Evolutionary conservation across 2,329 filamentous ascomycete species (phyloP).

Genomic region (Fusarium sp.): DNA sequence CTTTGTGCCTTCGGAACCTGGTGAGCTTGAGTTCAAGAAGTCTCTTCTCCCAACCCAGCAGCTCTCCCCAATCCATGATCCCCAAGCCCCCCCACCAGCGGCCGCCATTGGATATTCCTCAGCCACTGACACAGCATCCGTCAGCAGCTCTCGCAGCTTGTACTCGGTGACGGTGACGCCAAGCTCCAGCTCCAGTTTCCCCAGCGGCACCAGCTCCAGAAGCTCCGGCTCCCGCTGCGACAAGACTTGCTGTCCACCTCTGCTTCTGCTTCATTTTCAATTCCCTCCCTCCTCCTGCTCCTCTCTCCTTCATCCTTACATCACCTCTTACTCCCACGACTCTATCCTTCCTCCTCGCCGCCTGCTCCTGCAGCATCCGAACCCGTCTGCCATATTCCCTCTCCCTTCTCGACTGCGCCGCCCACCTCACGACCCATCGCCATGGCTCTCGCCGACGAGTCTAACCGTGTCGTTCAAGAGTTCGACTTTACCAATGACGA

Average conservation of each 20-base stretch:
- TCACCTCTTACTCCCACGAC: slow-evolving; percentile 24
- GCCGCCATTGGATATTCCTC: slow-evolving; percentile 39
- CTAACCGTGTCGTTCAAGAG: slow-evolving; percentile 78
- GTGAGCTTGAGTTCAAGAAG: slow-evolving; percentile 94
- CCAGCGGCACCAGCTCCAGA: slow-evolving; percentile 36
- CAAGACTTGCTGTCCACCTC: slow-evolving; percentile 35
- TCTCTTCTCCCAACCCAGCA: neutral
- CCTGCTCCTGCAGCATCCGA: slow-evolving; percentile 49
- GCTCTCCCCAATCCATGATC: slow-evolving; percentile 25
- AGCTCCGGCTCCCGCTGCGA: slow-evolving; percentile 26
- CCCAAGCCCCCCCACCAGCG: slow-evolving; percentile 23
- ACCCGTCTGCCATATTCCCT: slow-evolving; percentile 62
- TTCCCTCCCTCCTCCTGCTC: slow-evolving; percentile 43
- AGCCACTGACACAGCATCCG: slow-evolving; percentile 45
- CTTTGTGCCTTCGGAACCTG: slow-evolving; percentile 91
- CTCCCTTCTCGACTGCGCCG: slow-evolving; percentile 61
- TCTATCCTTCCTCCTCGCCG: slow-evolving; percentile 39
- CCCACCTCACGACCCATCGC: slow-evolving; percentile 63
- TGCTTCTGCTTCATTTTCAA: slow-evolving; percentile 32
- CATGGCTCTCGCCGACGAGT: slow-evolving; percentile 73
- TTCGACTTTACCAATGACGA: slow-evolving; percentile 84
- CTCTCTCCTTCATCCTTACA: slow-evolving; percentile 20
- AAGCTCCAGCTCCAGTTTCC: slow-evolving; percentile 48
- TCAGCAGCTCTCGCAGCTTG: slow-evolving; percentile 60
- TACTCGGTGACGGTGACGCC: slow-evolving; percentile 55